A percentile compares a stretch with the other conserved stretches of the same genome.
These are phyloP conservation scores for Pneumocystis jirovecii DNA, from an alignment of 1,139 yeast genomes.

Conservation along the genomic window DNA sequence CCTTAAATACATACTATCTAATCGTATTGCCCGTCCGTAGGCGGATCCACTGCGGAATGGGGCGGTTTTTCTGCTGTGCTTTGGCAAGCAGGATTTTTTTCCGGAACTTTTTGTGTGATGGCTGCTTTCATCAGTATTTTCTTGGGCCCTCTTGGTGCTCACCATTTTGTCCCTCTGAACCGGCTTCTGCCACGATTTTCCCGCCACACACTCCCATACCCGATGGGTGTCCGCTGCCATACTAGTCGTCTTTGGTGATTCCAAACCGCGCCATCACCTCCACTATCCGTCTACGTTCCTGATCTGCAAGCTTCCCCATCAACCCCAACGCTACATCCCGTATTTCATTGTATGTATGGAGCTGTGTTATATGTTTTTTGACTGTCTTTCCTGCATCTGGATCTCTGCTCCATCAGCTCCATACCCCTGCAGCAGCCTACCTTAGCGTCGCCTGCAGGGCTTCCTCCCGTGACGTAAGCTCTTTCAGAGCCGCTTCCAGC, in stretches of 20 bases:
- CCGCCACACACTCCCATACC: no score
- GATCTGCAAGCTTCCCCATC: conserved; percentile 38
- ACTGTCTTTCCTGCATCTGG: not conserved
- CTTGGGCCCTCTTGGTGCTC: no score
- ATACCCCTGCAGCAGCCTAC: not conserved
- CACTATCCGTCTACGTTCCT: conserved; percentile 30
- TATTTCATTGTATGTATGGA: conserved; percentile 32
- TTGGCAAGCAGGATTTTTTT: conserved; percentile 98
- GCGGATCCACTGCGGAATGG: conserved; percentile 99
- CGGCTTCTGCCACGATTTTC: no score
- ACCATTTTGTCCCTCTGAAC: not conserved
- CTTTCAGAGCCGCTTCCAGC: not conserved
- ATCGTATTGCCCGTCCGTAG: conserved; percentile 95
- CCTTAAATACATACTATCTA: conserved; percentile 20
- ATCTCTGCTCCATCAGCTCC: not conserved
- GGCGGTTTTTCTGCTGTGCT: conserved; percentile 99
- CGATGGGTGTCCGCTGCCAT: not conserved
- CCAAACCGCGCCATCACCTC: conserved; percentile 30
- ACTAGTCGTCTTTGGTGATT: conserved; percentile 20
- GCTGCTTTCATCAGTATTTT: not conserved
- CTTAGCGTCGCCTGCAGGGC: not conserved
- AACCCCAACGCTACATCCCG: conserved; percentile 37
- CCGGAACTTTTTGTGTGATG: conserved; percentile 75
- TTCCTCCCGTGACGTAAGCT: not conserved
- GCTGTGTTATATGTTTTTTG: conserved; percentile 17